phyloP scores from a whole-genome alignment of 352 stramenopile genomes.

The Pythium phragmitis region DNA sequence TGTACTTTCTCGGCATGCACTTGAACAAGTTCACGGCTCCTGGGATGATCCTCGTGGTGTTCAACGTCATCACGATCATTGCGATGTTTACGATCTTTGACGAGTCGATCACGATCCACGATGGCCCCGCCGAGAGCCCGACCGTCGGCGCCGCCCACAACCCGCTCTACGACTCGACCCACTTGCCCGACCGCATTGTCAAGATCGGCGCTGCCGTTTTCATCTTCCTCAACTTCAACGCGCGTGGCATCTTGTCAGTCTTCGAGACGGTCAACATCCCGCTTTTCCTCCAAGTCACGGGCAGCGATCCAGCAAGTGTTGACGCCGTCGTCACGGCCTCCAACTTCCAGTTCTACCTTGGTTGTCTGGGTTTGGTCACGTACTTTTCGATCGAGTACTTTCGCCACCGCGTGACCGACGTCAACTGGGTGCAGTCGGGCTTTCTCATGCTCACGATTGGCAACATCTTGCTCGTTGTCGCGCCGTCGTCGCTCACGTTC shows the following conservation, averaged over 20 bases:
- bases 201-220: conserved; percentile 72
- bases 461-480: conserved; percentile 56
- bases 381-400: conserved; percentile 84
- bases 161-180: conserved; percentile 51
- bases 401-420: conserved; percentile 60
- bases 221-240: conserved; percentile 81
- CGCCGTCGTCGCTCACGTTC: conserved; percentile 48
- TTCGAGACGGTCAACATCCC: conserved; percentile 88
- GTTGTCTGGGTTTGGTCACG: conserved; percentile 63
- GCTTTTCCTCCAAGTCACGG: conserved; percentile 68
- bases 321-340: conserved; percentile 61
- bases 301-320: conserved; percentile 51
- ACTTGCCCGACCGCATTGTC: conserved; percentile 63
- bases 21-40: conserved; percentile 78
- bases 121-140: conserved; percentile 57
- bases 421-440: conserved; percentile 68
- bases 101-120: conserved; percentile 46
- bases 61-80: conserved; percentile 69
- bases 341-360: conserved; percentile 84
- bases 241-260: conserved; percentile 72
- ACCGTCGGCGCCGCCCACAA: conserved; percentile 37
- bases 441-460: conserved; percentile 63
- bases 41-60: conserved; percentile 53
- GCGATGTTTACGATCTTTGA: conserved; percentile 65
- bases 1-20: conserved; percentile 57